These are phyloP conservation scores for Murraya paniculata DNA, from an alignment of 345 rosid species.

Conservation along the genomic window DNA sequence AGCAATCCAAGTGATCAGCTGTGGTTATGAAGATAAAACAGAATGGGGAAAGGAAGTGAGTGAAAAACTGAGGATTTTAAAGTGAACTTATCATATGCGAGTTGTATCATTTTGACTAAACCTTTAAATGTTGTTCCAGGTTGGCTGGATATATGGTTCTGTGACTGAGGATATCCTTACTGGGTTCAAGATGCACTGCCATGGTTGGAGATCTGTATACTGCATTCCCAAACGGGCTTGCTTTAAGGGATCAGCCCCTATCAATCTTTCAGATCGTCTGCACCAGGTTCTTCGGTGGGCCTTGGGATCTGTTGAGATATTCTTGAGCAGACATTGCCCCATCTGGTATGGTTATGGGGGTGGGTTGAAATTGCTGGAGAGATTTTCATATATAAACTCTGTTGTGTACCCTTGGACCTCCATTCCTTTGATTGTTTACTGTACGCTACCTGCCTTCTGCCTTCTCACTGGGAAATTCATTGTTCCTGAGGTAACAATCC, in stretches of 20 bases:
- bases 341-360: conserved; percentile 99
- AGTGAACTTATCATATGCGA: not conserved
- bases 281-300: conserved; percentile 99
- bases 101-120: conserved; percentile 12
- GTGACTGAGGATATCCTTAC: conserved; percentile 94
- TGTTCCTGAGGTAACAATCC: conserved; percentile 79
- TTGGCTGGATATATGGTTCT: conserved; percentile 97
- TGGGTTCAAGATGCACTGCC: conserved; percentile 98
- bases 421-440: conserved; percentile 82
- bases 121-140: conserved; percentile 37
- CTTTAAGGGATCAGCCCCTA: conserved; percentile 94
- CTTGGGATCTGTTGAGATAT: conserved; percentile 95
- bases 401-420: conserved; percentile 96
- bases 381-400: conserved; percentile 91
- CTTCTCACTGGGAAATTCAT: conserved; percentile 93
- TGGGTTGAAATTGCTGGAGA: conserved; percentile 89
- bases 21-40: conserved; percentile 96
- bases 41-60: conserved; percentile 99
- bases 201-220: conserved; percentile 98
- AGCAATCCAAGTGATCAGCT: conserved; percentile 97
- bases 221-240: conserved; percentile 89
- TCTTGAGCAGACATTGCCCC: conserved; percentile 94
- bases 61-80: not conserved
- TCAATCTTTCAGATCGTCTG: conserved; percentile 90
- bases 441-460: conserved; percentile 89